Evolutionary conservation across 2,329 filamentous ascomycete species (phyloP).

Genomic region (Epichloe uncinata): DNA sequence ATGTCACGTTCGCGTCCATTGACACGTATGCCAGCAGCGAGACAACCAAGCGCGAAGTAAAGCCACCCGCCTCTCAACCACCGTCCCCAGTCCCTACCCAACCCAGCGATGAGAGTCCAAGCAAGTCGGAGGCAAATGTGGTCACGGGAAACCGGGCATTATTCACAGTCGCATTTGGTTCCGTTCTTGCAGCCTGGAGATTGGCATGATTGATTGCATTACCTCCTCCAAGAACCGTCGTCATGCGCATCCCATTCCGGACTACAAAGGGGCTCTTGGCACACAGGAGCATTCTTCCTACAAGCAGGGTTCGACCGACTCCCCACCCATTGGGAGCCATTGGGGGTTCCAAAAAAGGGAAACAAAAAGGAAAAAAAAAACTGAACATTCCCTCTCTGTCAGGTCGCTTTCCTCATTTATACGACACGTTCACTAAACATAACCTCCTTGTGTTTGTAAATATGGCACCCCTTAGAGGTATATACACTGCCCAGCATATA

Average conservation of each 20-base stretch:
- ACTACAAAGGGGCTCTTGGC: no score
- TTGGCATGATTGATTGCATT: neutral
- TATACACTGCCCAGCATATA: neutral
- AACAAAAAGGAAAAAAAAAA: no score
- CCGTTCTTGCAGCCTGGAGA: neutral
- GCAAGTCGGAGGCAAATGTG: neutral
- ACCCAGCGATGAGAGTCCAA: neutral
- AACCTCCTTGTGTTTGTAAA: neutral
- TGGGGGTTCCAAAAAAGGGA: no score
- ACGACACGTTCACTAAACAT: neutral
- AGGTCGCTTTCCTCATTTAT: no score
- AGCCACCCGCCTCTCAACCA: neutral
- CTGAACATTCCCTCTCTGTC: no score
- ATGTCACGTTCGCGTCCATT: constrained; percentile 10
- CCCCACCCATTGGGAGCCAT: no score
- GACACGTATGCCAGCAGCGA: constrained; percentile 8
- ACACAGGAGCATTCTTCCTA: no score
- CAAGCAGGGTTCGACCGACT: no score
- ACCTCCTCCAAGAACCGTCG: no score
- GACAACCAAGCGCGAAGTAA: constrained; percentile 4
- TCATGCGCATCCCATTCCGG: no score
- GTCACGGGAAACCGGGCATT: neutral
- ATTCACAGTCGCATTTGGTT: neutral
- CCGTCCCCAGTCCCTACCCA: neutral
- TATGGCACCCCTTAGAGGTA: neutral